Evolutionary conservation across 1,139 yeast genomes (phyloP).

Genomic region (Pichia norvegensis): DNA sequence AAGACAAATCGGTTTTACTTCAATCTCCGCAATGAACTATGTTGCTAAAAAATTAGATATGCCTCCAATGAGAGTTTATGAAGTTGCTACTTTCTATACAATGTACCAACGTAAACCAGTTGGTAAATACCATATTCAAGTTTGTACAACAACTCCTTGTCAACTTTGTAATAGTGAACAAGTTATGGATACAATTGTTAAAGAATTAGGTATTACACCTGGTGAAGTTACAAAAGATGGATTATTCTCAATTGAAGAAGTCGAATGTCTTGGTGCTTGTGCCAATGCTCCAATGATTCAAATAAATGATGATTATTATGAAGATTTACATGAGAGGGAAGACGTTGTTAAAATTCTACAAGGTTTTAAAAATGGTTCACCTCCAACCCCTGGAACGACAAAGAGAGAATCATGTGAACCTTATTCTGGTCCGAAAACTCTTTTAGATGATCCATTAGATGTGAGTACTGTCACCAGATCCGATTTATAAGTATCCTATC

Average conservation of each 20-base stretch:
- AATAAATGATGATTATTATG: slow-evolving; percentile 74
- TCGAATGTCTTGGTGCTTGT: slow-evolving; percentile 90
- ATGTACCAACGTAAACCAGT: slow-evolving; percentile 86
- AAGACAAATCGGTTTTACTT: slow-evolving; percentile 81
- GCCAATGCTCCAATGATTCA: slow-evolving; percentile 89
- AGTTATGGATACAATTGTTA: slow-evolving; percentile 62
- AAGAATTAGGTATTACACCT: slow-evolving; percentile 57
- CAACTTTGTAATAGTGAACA: slow-evolving; percentile 79
- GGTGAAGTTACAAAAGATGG: slow-evolving; percentile 77
- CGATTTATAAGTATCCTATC: slow-evolving; percentile 31
- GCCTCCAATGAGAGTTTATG: slow-evolving; percentile 95
- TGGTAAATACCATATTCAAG: slow-evolving; percentile 79
- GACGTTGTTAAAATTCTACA: slow-evolving; percentile 55
- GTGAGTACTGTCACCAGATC: slow-evolving; percentile 54
- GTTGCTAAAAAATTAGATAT: slow-evolving; percentile 79
- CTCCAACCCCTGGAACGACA: slow-evolving; percentile 52
- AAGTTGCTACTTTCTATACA: slow-evolving; percentile 88
- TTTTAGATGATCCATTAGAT: slow-evolving; percentile 59
- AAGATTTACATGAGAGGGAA: slow-evolving; percentile 65
- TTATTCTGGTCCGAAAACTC: slow-evolving; percentile 58
- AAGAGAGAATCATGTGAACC: slow-evolving; percentile 77
- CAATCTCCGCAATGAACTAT: slow-evolving; percentile 87
- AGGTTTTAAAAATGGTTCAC: slow-evolving; percentile 57
- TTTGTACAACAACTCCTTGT: slow-evolving; percentile 89
- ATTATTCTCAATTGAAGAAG: slow-evolving; percentile 76